Base-by-base conservation (phyloP, 1,284 basidiomycete species). In the Apiotrichum porosum region DNA sequence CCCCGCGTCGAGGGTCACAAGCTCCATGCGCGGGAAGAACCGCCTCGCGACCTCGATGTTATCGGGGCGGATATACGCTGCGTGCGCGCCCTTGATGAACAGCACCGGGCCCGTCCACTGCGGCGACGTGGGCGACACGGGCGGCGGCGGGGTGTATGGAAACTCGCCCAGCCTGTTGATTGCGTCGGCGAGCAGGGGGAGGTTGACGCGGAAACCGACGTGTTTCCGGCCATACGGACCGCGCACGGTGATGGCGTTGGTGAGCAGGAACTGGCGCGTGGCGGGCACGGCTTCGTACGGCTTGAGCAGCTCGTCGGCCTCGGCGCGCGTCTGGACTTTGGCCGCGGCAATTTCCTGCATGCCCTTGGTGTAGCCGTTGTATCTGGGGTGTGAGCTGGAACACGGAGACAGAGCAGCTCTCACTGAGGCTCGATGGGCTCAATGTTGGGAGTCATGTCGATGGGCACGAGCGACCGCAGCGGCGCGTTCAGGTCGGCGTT, bases 221-320 rank as follows among this genome's bases (percentile, higher is more conserved):
- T 63, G 57, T 1, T 61, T 49, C 14, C 62, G 43, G 13, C 52
- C 51, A 13, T 43, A 34, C 21, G 53, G 46, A 9, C 39, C 13
- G 2, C 57, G 56, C 1, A 68, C 61, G 31, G 62, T 59, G 6
- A 67, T 57, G 3, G 78, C 70, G 62, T 80, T 80, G 19, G 79
- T 80, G 12, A 81, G 67, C 13, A 80, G 71, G 67, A 80, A 81
- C 54, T 79, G 78, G 4, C 78, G 74, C 2, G 78, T 75, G 6
- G 73, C 58, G 8, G 77, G 61, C 14, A 75, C 76, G 9, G 68
- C 62, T 58, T 80, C 79, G 19, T 67, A 68, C 33, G 71, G 65
- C 39, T 72, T 47, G 15, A 80, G 57, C 4, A 79, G 71, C 49
- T 69, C 61, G 51, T 81, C 79, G 2, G 78, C 79, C 44, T 79